phyloP scores from a whole-genome alignment of 352 stramenopile species.

The Vaucheria bursata region DNA sequence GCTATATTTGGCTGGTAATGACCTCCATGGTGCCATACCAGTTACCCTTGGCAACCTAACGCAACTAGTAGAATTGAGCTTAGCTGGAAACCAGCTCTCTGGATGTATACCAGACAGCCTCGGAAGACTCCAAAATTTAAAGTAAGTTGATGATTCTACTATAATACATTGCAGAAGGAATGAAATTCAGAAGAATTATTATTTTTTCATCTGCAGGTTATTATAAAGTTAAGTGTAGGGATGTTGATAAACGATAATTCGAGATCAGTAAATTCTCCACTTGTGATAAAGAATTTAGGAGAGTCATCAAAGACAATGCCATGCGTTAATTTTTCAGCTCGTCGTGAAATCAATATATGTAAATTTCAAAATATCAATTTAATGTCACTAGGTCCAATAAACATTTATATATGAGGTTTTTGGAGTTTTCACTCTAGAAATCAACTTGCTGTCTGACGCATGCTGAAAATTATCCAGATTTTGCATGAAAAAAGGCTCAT shows the following conservation, averaged over 20 bases:
- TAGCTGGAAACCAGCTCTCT: conserved; percentile 34
- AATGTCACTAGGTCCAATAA: too few relatives aligned
- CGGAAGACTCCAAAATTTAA: conserved; percentile 27
- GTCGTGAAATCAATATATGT: too few relatives aligned
- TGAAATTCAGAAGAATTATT: neutral
- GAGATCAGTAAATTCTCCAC: neutral
- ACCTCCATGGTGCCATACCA: conserved; percentile 26
- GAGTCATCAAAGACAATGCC: neutral
- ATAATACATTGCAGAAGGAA: neutral
- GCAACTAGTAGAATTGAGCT: conserved; percentile 27
- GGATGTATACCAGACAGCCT: conserved; percentile 30
- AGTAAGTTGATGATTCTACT: neutral
- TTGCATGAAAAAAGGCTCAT: too few relatives aligned
- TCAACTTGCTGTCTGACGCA: too few relatives aligned
- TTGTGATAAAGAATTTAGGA: neutral
- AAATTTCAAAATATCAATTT: too few relatives aligned
- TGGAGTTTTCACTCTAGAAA: too few relatives aligned
- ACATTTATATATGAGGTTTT: too few relatives aligned
- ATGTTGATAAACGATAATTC: neutral
- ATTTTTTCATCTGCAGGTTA: neutral
- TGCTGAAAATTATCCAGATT: too few relatives aligned
- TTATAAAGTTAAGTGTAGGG: neutral
- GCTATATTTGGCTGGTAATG: conserved; percentile 37
- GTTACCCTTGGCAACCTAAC: conserved; percentile 25
- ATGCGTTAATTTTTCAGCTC: too few relatives aligned